phyloP scores from a whole-genome alignment of 805 yeast genomes.

The Jamesozyma lodderae region DNA sequence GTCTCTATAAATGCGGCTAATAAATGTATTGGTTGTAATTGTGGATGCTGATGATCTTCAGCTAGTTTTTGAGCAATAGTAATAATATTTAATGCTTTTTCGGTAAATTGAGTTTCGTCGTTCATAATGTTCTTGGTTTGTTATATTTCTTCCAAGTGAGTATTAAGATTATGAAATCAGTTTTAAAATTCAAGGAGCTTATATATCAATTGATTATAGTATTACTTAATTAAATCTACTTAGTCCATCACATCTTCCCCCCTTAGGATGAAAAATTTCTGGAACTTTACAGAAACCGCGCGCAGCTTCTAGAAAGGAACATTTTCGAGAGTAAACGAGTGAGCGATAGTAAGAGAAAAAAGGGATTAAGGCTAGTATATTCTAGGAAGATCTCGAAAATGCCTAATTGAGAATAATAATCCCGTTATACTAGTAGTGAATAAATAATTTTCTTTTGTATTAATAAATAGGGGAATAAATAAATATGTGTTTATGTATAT shows the following conservation, averaged over 20 bases:
- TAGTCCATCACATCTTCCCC: background rate
- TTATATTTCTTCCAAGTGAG: too few species aligned
- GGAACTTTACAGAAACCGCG: too few species aligned
- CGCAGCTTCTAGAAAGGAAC: background rate
- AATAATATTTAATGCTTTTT: conserved; percentile 77
- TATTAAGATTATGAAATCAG: too few species aligned
- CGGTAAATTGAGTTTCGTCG: conserved; percentile 73
- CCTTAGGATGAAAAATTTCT: background rate
- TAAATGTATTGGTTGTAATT: conserved; percentile 79
- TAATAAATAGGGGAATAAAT: conserved; percentile 9
- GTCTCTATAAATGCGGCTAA: conserved; percentile 80
- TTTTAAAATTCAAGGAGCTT: too few species aligned
- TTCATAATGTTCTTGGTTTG: conserved; percentile 27
- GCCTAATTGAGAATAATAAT: background rate
- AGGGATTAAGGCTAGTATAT: background rate
- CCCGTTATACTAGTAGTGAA: background rate
- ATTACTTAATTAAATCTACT: too few species aligned
- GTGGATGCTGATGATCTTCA: conserved; percentile 73
- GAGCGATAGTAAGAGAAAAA: too few species aligned
- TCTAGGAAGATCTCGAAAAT: conserved; percentile 1
- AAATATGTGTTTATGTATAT: background rate
- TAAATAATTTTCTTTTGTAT: conserved; percentile 6
- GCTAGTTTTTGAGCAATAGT: conserved; percentile 77
- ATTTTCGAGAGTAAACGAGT: too few species aligned
- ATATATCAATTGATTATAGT: too few species aligned